phyloP scores from a whole-genome alignment of 2,329 filamentous ascomycete species.

The Phoma herbarum region DNA sequence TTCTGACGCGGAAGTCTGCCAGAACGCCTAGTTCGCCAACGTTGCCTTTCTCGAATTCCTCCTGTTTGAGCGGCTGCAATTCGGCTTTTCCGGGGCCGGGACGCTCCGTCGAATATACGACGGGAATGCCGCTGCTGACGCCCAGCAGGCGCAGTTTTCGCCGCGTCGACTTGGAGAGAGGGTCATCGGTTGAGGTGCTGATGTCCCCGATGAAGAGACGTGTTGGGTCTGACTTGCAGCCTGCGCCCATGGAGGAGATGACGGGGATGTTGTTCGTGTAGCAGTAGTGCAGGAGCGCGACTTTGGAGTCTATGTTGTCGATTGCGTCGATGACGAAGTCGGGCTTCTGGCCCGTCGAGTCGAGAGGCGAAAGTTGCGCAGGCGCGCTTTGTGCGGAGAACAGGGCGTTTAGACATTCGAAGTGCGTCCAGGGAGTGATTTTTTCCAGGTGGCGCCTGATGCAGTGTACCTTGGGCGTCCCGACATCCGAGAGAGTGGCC shows the following conservation, averaged over 20 bases:
- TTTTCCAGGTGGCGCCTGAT: constrained; percentile 82
- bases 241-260: constrained; percentile 95
- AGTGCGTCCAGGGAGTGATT: constrained; percentile 89
- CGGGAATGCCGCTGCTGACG: constrained; percentile 84
- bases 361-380: constrained; percentile 73
- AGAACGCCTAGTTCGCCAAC: constrained; percentile 89
- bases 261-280: constrained; percentile 78
- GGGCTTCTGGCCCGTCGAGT: constrained; percentile 65
- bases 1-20: constrained; percentile 92
- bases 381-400: constrained; percentile 75
- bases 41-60: constrained; percentile 85
- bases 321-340: constrained; percentile 97
- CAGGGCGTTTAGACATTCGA: constrained; percentile 85
- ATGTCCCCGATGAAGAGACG: constrained; percentile 92
- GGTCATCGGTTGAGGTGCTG: constrained; percentile 84
- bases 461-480: constrained; percentile 88
- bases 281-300: constrained; percentile 88
- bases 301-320: constrained; percentile 98
- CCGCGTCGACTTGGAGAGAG: constrained; percentile 84
- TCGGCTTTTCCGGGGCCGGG: constrained; percentile 90
- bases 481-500: constrained; percentile 92
- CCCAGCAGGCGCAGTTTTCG: constrained; percentile 79
- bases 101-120: constrained; percentile 92
- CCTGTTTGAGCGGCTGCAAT: constrained; percentile 83
- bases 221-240: constrained; percentile 88